A percentile compares a stretch with the other conserved stretches of the same genome.
phyloP scores from a whole-genome alignment of 2,329 filamentous ascomycete genomes.

The Teratosphaeria pseudoeucalypti region DNA sequence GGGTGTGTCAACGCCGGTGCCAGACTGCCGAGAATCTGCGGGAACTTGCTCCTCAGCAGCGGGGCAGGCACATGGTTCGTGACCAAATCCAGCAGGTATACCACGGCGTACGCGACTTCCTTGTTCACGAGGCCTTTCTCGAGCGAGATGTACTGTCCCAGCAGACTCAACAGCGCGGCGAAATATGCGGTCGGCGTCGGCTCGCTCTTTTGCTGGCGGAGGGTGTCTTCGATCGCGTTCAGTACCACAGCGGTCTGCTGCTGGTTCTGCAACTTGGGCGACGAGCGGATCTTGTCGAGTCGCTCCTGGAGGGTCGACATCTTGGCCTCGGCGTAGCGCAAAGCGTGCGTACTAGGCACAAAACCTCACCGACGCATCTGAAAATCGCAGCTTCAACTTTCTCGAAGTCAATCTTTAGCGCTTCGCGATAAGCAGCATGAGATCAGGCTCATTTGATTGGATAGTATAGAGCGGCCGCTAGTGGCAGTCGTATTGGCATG shows the following conservation, averaged over 20 bases:
- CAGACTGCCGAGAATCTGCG: conserved; percentile 77
- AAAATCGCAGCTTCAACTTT: not conserved
- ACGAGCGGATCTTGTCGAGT: conserved; percentile 86
- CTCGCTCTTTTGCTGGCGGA: conserved; percentile 76
- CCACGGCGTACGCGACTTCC: conserved; percentile 72
- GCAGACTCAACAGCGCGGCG: conserved; percentile 80
- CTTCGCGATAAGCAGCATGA: not conserved
- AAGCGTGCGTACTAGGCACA: not conserved
- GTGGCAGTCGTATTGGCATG: not conserved
- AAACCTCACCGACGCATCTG: not conserved
- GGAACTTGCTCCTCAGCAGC: conserved; percentile 88
- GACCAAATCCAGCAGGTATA: conserved; percentile 91
- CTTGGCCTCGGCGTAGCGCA: not conserved
- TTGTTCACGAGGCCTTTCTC: conserved; percentile 60
- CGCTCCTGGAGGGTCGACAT: conserved; percentile 64
- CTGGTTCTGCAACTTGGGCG: conserved; percentile 90
- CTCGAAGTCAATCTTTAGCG: not conserved
- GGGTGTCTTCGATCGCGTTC: conserved; percentile 81
- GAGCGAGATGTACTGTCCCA: conserved; percentile 62
- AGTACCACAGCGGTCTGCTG: conserved; percentile 83
- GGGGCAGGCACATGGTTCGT: conserved; percentile 75
- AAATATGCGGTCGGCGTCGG: conserved; percentile 87
- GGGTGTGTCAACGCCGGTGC: conserved; percentile 70
- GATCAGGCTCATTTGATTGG: not conserved
- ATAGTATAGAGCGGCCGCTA: not conserved